phyloP scores from a whole-genome alignment of 495 filamentous ascomycete genomes.

The Annulohypoxylon stygium region DNA sequence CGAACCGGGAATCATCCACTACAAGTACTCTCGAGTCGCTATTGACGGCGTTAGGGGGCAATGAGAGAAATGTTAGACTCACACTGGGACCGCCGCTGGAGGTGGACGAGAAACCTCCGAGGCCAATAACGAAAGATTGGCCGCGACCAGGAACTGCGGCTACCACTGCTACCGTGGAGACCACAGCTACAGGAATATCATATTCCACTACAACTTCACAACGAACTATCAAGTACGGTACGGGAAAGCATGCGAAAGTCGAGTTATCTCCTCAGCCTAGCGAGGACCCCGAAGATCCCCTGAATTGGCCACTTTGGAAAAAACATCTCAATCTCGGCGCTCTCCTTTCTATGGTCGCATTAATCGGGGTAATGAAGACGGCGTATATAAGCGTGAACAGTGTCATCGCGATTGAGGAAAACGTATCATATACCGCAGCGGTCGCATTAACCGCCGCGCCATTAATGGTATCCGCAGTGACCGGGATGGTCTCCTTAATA shows the following conservation, averaged over 20 bases:
- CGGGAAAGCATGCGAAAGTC: conserved; percentile 57
- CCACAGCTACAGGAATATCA: conserved; percentile 44
- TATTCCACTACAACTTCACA: conserved; percentile 54
- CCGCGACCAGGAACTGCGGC: conserved; percentile 49
- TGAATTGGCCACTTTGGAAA: conserved; percentile 66
- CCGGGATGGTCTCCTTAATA: conserved; percentile 56
- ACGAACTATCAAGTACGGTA: conserved; percentile 61
- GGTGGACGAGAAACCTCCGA: conserved; percentile 24
- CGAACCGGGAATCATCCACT: conserved; percentile 14
- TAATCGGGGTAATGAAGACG: conserved; percentile 64
- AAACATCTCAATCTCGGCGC: conserved; percentile 62
- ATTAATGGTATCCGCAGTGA: conserved; percentile 61
- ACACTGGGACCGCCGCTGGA: conserved; percentile 23
- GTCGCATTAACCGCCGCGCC: conserved; percentile 64
- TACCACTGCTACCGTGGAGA: conserved; percentile 48
- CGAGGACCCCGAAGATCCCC: conserved; percentile 62
- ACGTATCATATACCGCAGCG: conserved; percentile 59
- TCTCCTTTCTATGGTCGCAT: conserved; percentile 57
- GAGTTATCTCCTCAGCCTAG: conserved; percentile 66
- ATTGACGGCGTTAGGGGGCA: conserved; percentile 7
- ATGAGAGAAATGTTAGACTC: conserved; percentile 26
- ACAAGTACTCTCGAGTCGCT: conserved; percentile 32
- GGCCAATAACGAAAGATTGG: conserved; percentile 41
- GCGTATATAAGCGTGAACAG: conserved; percentile 62
- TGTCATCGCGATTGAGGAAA: conserved; percentile 55